Evolutionary conservation across 2,329 filamentous ascomycete species (phyloP).

Genomic region (Colletotrichum shisoi): DNA sequence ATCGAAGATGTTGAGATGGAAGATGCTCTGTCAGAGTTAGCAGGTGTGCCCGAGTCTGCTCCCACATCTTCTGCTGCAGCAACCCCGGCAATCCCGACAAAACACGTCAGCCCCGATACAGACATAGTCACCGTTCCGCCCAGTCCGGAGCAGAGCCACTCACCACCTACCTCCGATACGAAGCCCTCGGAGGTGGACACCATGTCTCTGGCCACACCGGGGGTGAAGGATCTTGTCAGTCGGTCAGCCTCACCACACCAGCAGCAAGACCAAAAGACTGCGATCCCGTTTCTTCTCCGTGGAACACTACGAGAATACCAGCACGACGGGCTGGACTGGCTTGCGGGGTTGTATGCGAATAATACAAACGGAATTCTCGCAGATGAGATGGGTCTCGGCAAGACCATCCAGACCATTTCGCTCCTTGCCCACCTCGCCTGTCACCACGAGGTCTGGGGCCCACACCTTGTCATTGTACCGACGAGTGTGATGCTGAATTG

Average conservation of each 20-base stretch:
- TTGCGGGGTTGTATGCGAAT: conserved; percentile 89
- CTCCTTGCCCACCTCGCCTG: conserved; percentile 91
- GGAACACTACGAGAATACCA: conserved; percentile 95
- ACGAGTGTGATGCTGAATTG: conserved; percentile 99
- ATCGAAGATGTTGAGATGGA: conserved; percentile 49
- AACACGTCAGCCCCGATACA: conserved; percentile 53
- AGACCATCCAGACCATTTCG: conserved; percentile 97
- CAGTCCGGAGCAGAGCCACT: conserved; percentile 57
- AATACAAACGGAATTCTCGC: conserved; percentile 95
- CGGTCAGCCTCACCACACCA: conserved; percentile 47
- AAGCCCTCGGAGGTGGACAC: conserved; percentile 61
- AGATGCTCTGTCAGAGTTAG: conserved; percentile 40
- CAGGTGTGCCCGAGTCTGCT: conserved; percentile 42
- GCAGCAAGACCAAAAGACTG: conserved; percentile 63
- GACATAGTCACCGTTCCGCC: conserved; percentile 54
- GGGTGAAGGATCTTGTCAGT: conserved; percentile 44
- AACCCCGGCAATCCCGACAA: conserved; percentile 38
- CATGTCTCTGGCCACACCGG: conserved; percentile 40
- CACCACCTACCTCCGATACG: conserved; percentile 59
- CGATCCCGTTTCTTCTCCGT: conserved; percentile 82
- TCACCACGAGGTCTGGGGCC: conserved; percentile 90
- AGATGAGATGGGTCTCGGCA: conserved; percentile 98
- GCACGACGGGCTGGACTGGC: conserved; percentile 96
- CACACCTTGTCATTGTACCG: conserved; percentile 93
- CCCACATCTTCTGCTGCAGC: conserved; percentile 41